Conservation (phyloP, 257 asterid species). For the Nicotiana undulata region DNA sequence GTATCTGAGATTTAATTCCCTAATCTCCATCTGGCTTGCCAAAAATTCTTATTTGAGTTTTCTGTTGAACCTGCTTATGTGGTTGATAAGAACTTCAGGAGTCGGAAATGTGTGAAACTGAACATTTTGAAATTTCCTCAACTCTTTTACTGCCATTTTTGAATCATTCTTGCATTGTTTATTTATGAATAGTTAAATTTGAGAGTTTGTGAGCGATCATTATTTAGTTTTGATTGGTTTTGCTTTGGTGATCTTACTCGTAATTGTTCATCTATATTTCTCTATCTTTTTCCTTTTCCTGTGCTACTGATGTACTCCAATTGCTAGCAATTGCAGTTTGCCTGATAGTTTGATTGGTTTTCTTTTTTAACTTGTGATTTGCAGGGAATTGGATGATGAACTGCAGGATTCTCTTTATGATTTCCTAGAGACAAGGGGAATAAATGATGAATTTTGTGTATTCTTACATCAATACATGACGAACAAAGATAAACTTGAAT, state of each 20-base stretch:
- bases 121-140: not conserved
- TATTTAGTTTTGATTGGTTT: not conserved
- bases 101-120: not conserved
- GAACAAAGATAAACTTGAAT: conserved; percentile 78
- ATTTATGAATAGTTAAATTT: not conserved
- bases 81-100: not conserved
- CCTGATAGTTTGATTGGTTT: not conserved
- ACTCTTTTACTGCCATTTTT: not conserved
- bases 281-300: not conserved
- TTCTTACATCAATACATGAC: conserved; percentile 60
- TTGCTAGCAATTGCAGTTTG: not conserved
- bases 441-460: conserved; percentile 59
- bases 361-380: not conserved
- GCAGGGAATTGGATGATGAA: conserved; percentile 76
- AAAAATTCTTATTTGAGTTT: not conserved
- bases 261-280: not conserved
- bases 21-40: not conserved
- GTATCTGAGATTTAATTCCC: conserved; percentile 8
- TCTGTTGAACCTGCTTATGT: not conserved
- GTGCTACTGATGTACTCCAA: not conserved
- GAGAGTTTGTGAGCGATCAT: not conserved
- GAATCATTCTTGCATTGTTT: not conserved
- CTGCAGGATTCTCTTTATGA: conserved; percentile 68
- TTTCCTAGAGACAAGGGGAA: conserved; percentile 72
- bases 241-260: not conserved